Conservation (phyloP, 2,329 filamentous ascomycete genomes). For the Pseudogymnoascus sp. region DNA sequence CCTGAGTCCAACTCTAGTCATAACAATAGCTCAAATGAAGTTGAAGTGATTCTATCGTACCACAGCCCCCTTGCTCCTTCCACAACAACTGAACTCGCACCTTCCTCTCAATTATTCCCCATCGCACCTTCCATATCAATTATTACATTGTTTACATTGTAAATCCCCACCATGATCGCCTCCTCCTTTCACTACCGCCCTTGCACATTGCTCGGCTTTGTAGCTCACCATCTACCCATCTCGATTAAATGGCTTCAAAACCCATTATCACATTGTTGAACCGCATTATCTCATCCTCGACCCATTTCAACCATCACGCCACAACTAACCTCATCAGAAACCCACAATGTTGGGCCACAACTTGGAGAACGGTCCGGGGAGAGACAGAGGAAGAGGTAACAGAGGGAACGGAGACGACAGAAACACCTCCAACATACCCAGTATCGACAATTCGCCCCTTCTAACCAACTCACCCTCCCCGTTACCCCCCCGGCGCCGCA, state of each 20-base stretch:
- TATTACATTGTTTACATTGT: background rate
- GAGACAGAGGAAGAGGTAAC: too few relatives aligned
- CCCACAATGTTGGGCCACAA: background rate
- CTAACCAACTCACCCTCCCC: too few relatives aligned
- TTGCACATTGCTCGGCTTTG: background rate
- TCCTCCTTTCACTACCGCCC: background rate
- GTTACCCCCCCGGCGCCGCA: too few relatives aligned
- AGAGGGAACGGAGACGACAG: too few relatives aligned
- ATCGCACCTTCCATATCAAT: background rate
- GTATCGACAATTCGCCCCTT: too few relatives aligned
- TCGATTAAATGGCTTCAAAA: background rate
- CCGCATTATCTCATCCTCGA: background rate
- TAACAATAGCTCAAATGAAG: background rate
- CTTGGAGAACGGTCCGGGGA: too few relatives aligned
- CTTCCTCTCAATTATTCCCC: background rate
- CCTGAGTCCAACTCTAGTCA: background rate
- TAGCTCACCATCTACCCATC: background rate
- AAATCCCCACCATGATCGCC: background rate
- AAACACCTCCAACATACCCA: too few relatives aligned
- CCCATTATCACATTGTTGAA: background rate
- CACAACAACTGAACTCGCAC: background rate
- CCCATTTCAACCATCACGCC: background rate
- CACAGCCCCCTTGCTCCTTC: background rate
- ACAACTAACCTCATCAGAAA: background rate
- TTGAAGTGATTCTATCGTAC: background rate